Conservation (phyloP, 2,329 filamentous ascomycete species). For the Hypoxylon sp. region DNA sequence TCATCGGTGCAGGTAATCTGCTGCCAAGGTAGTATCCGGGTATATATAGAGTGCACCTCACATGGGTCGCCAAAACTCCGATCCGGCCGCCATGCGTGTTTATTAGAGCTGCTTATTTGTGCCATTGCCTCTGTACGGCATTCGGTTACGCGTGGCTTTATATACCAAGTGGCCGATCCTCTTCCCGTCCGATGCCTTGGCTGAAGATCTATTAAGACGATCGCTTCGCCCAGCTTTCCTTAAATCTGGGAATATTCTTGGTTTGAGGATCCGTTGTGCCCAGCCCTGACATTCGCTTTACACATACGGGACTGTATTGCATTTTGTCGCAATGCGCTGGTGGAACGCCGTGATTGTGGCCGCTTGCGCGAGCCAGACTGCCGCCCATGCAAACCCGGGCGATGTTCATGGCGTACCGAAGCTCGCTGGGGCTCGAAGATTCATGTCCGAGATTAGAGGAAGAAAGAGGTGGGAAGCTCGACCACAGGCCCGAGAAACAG, state of each 20-base stretch:
- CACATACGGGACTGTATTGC: constrained; percentile 20
- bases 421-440: constrained; percentile 50
- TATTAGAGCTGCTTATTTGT: constrained; percentile 33
- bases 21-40: constrained; percentile 52
- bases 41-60: constrained; percentile 52
- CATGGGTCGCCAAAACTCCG: constrained; percentile 44
- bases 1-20: constrained; percentile 42
- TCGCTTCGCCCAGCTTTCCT: constrained; percentile 19
- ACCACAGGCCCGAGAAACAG: constrained; percentile 23
- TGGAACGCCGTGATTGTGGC: constrained; percentile 46
- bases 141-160: constrained; percentile 39
- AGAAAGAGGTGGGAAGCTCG: constrained; percentile 47
- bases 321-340: constrained; percentile 46
- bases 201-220: constrained; percentile 30
- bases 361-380: constrained; percentile 47
- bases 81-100: constrained; percentile 46
- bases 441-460: constrained; percentile 48
- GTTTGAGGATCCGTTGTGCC: constrained; percentile 27
- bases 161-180: constrained; percentile 24
- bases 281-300: constrained; percentile 34
- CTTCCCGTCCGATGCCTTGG: constrained; percentile 28
- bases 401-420: constrained; percentile 46
- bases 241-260: constrained; percentile 20
- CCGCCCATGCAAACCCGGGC: constrained; percentile 48
- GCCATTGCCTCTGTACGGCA: constrained; percentile 11